These are phyloP conservation scores for Microsporum canis DNA, from an alignment of 2,329 filamentous ascomycete species.

Conservation along the genomic window DNA sequence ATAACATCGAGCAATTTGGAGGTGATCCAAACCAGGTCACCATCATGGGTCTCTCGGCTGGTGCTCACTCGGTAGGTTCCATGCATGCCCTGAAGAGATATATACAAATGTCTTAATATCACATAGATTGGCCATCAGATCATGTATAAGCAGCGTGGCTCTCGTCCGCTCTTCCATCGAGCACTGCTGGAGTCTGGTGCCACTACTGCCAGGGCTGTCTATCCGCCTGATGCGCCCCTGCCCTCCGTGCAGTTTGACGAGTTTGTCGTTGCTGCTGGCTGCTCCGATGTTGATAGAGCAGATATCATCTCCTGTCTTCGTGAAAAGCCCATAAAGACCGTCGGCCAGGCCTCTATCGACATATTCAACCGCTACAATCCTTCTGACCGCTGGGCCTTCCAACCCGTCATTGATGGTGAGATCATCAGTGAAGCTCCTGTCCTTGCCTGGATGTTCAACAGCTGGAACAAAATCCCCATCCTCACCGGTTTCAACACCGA, in stretches of 20 bases:
- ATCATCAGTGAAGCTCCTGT: constrained; percentile 49
- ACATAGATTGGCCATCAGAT: constrained; percentile 56
- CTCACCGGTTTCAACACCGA: constrained; percentile 61
- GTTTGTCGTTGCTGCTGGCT: constrained; percentile 30
- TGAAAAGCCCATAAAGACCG: constrained; percentile 24
- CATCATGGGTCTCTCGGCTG: constrained; percentile 31
- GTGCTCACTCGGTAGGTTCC: constrained; percentile 42
- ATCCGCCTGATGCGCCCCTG: constrained; percentile 30
- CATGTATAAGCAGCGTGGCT: constrained; percentile 36
- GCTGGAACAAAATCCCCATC: constrained; percentile 48
- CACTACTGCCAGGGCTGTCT: constrained; percentile 38
- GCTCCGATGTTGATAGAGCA: constrained; percentile 18
- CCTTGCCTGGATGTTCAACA: constrained; percentile 44
- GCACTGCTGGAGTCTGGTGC: constrained; percentile 39
- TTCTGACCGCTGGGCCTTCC: constrained; percentile 48
- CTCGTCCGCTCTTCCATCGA: constrained; percentile 33
- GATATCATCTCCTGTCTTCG: constrained; percentile 35
- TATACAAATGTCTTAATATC: not conserved
- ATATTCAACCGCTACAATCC: constrained; percentile 39
- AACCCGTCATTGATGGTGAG: constrained; percentile 55
- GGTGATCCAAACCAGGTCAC: constrained; percentile 26
- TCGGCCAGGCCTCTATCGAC: constrained; percentile 32
- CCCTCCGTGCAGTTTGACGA: constrained; percentile 38
- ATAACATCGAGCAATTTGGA: constrained; percentile 22
- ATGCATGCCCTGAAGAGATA: constrained; percentile 10